Conservation (phyloP, 768 basidiomycete species). For the Rhodotorula kratochvilovae region DNA sequence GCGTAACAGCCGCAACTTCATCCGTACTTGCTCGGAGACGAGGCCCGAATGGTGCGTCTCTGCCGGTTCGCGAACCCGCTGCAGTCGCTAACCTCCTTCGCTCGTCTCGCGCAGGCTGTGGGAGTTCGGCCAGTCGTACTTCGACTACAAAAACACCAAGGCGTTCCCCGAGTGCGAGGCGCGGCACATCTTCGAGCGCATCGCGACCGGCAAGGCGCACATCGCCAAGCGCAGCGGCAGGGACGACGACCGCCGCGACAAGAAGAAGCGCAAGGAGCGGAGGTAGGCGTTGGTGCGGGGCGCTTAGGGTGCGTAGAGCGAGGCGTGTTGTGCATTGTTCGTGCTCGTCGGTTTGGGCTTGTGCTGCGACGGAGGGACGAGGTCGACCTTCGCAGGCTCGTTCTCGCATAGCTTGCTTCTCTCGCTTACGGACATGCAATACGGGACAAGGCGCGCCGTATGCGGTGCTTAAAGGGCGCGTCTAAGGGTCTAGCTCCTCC, state of each 20-base stretch:
- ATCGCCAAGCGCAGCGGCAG: slow-evolving; percentile 14
- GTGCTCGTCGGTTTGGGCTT: too few relatives aligned
- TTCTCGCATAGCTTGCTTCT: too few relatives aligned
- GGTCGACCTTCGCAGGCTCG: too few relatives aligned
- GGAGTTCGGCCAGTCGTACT: slow-evolving; percentile 63
- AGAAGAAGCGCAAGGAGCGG: slow-evolving; percentile 25
- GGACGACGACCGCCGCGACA: slow-evolving; percentile 23
- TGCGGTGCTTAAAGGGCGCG: too few relatives aligned
- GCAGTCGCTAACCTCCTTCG: not conserved
- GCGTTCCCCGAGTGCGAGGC: slow-evolving; percentile 63
- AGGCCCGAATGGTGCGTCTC: slow-evolving; percentile 71
- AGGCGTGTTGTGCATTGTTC: too few relatives aligned
- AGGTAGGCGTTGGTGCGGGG: not conserved
- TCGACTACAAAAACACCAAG: slow-evolving; percentile 53
- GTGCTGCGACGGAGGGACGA: too few relatives aligned
- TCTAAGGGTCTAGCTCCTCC: too few relatives aligned
- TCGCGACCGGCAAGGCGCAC: slow-evolving; percentile 10
- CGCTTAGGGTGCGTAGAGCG: too few relatives aligned
- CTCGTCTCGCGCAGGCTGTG: slow-evolving; percentile 55
- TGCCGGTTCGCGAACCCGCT: not conserved
- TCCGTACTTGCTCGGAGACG: slow-evolving; percentile 85
- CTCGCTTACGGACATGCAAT: too few relatives aligned
- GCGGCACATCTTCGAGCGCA: slow-evolving; percentile 13
- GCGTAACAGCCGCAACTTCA: slow-evolving; percentile 76
- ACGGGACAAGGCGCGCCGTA: too few relatives aligned